Percentiles rank a stretch among this genome's conserved stretches.
Evolutionary conservation across 805 yeast species (phyloP).

Genomic region (Wickerhamomyces bisporus): DNA sequence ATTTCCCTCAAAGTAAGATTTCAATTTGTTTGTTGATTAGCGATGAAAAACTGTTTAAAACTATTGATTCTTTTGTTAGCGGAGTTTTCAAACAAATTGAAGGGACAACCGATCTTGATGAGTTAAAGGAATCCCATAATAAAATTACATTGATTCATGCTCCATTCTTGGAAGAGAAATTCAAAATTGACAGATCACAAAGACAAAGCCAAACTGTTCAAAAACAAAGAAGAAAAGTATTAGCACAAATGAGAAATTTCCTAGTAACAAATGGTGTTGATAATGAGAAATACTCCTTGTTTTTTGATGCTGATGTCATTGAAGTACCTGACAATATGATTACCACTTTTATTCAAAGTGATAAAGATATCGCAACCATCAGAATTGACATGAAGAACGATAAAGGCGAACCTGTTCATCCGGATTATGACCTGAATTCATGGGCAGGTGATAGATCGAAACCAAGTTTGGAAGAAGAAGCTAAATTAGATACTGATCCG

Average conservation of each 20-base stretch:
- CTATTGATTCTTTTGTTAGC: constrained; percentile 5
- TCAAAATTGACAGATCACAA: constrained; percentile 9
- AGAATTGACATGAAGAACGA: constrained; percentile 21
- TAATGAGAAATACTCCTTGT: constrained; percentile 26
- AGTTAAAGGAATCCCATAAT: constrained; percentile 7
- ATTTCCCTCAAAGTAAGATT: constrained; percentile 7
- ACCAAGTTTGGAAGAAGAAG: constrained; percentile 21
- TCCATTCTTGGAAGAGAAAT: constrained; percentile 29
- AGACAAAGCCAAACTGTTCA: constrained; percentile 20
- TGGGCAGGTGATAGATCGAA: constrained; percentile 28
- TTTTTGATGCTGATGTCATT: constrained; percentile 28
- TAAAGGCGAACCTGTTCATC: constrained; percentile 8
- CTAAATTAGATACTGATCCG: constrained; percentile 7
- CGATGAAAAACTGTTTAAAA: constrained; percentile 4
- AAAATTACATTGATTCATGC: constrained; percentile 29
- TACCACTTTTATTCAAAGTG: constrained; percentile 18
- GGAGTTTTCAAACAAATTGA: constrained; percentile 4
- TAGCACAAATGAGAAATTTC: constrained; percentile 24
- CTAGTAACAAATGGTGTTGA: constrained; percentile 18
- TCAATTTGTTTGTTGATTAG: constrained; percentile 16
- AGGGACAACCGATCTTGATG: not conserved
- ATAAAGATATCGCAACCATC: constrained; percentile 27
- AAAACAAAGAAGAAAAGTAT: constrained; percentile 18
- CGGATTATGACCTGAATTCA: constrained; percentile 30
- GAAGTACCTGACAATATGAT: constrained; percentile 23